Conservation (phyloP, 2,329 filamentous ascomycete genomes). For the Fusarium aywerte region DNA sequence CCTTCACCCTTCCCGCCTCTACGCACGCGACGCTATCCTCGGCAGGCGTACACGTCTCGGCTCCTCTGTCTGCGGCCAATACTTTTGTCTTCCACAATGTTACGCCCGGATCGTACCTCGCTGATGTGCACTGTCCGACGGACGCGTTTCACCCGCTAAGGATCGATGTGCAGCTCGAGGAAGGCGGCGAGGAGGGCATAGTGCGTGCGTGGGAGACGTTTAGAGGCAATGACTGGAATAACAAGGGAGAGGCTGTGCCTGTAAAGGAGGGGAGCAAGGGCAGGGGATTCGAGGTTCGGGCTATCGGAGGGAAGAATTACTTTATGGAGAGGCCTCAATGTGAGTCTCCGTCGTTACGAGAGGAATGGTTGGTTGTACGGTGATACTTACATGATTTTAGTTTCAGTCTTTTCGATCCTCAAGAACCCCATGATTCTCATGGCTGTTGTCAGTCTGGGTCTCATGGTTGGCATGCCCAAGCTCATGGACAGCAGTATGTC, state of each 20-base stretch:
- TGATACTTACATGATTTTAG: conserved; percentile 54
- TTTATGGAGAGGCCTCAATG: conserved; percentile 81
- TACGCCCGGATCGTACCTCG: conserved; percentile 78
- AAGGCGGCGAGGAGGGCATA: conserved; percentile 49
- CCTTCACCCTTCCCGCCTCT: conserved; percentile 67
- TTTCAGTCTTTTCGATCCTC: conserved; percentile 82
- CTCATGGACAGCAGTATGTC: conserved; percentile 92
- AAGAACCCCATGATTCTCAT: conserved; percentile 98
- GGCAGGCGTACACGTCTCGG: conserved; percentile 55
- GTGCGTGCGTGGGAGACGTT: conserved; percentile 85
- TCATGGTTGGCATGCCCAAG: conserved; percentile 95
- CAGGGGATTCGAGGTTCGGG: conserved; percentile 69
- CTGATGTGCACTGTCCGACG: conserved; percentile 80
- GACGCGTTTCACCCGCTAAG: conserved; percentile 82
- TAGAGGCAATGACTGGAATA: conserved; percentile 88
- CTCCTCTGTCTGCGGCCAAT: conserved; percentile 74
- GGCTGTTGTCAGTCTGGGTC: conserved; percentile 80
- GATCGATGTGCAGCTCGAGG: conserved; percentile 70
- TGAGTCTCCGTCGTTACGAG: conserved; percentile 59
- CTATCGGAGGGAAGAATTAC: conserved; percentile 74
- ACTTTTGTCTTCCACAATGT: conserved; percentile 82
- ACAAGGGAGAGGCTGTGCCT: conserved; percentile 74
- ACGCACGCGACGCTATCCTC: conserved; percentile 71
- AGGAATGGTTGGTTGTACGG: background rate
- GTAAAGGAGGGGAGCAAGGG: conserved; percentile 54